phyloP scores from a whole-genome alignment of 768 basidiomycete species.

The Candolleomyces aberdarensis region DNA sequence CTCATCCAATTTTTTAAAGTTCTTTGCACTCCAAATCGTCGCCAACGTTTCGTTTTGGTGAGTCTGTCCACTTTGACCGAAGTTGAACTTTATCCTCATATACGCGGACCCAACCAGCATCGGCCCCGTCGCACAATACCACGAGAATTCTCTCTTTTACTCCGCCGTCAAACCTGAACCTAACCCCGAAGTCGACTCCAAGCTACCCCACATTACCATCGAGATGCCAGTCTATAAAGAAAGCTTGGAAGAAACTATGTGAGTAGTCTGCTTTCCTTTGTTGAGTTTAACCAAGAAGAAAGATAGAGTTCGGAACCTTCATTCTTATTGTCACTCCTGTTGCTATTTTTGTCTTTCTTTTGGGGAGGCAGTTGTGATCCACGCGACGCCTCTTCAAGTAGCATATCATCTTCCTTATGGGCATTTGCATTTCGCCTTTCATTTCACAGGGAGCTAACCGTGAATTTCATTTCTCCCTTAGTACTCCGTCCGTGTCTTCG shows the following conservation, averaged over 20 bases:
- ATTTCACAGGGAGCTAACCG: not conserved
- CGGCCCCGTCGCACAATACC: slow-evolving; percentile 83
- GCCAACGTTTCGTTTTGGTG: slow-evolving; percentile 65
- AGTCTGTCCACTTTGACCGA: slow-evolving; percentile 18
- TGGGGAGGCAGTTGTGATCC: not conserved
- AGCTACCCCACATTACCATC: slow-evolving; percentile 72
- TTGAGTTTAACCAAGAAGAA: not conserved
- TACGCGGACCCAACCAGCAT: slow-evolving; percentile 36
- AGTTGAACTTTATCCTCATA: slow-evolving; percentile 18
- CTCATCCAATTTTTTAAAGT: slow-evolving; percentile 35
- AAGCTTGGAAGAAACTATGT: slow-evolving; percentile 80
- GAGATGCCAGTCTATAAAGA: slow-evolving; percentile 91
- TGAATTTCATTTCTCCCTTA: slow-evolving; percentile 20
- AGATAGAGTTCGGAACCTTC: too few species aligned
- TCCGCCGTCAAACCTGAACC: slow-evolving; percentile 62
- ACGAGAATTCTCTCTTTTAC: slow-evolving; percentile 83
- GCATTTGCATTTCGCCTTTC: slow-evolving; percentile 3
- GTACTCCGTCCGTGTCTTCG: slow-evolving; percentile 71
- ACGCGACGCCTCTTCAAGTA: not conserved
- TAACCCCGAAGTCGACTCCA: slow-evolving; percentile 59
- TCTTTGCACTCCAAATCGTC: slow-evolving; percentile 71
- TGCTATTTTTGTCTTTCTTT: not conserved
- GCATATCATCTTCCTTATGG: not conserved
- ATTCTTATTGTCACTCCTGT: too few species aligned
- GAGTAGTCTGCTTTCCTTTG: slow-evolving; percentile 24